Base-by-base conservation (phyloP, 305 asterid genomes). In the Solanum chacoense region DNA sequence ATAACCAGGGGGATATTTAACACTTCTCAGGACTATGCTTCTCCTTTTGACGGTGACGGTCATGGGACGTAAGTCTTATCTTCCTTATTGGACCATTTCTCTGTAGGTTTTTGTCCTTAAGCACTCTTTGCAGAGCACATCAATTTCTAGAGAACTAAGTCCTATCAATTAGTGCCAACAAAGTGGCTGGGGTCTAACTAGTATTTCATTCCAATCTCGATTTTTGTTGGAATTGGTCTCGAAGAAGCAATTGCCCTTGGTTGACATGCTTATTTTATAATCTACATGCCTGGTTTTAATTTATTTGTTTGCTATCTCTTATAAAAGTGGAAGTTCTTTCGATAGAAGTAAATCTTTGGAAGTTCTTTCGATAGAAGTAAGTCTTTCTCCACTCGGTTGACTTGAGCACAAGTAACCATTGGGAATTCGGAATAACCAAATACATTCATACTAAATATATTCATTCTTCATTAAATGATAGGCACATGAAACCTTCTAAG, bases 1-100 rank as follows among this genome's bases (percentile, higher is more conserved):
- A 98, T 98, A 83, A 98, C 97, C 32, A 93, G 99, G 91, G 99
- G 99, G 92, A 96, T 98, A 87, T 98, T 97, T 89, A 97, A 97
- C 91, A 96, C 98, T 78, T 89, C 98, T 55, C 95, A 97, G 92
- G 99, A 97, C 90, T 96, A 93, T 92, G 99, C 99, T 89, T 98
- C 99, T 22, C 99, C 99, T 2, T 94, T 87, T 91, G 99, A 98
- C 90, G 99, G 96, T 31, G 99, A 96, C 87, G 99, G 99, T 91
- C 99, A 98, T 88, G 99, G 99, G 88, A 95, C 99, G 99, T 98
- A 93, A 93, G 99, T 93, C 35, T 87, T 77, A 87, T 87, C 85
- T 79, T 42, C 80, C 69, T 38, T 31, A 85, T 45, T 45, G 26
- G 31, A 88, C 69, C 35, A 35, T 29, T 77, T 32, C 37, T 31